These are phyloP conservation scores for Albatrellus ellisii DNA, from an alignment of 768 basidiomycete species.

Conservation along the genomic window DNA sequence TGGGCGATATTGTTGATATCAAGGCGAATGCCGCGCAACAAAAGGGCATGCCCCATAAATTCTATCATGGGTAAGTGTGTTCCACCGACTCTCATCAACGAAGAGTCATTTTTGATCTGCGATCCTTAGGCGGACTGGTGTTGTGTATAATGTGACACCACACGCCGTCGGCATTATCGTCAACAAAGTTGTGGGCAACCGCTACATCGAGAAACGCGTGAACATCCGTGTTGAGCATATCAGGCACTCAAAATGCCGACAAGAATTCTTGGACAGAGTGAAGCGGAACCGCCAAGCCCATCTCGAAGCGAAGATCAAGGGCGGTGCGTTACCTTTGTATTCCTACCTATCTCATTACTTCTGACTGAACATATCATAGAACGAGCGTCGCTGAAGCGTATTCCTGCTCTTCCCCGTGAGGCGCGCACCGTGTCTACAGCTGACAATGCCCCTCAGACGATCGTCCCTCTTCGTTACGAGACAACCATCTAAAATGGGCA, in stretches of 20 bases:
- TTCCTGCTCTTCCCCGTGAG: slow-evolving; percentile 72
- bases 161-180: slow-evolving; percentile 92
- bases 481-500: slow-evolving; percentile 66
- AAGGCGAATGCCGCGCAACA: slow-evolving; percentile 98
- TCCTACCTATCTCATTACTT: neutral
- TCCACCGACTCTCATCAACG: neutral
- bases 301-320: slow-evolving; percentile 79
- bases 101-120: neutral
- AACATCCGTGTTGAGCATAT: slow-evolving; percentile 96
- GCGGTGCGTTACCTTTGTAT: slow-evolving; percentile 41
- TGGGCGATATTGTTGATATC: slow-evolving; percentile 99
- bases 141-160: slow-evolving; percentile 96
- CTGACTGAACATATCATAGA: slow-evolving; percentile 28
- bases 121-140: slow-evolving; percentile 74
- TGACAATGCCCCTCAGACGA: slow-evolving; percentile 83
- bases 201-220: slow-evolving; percentile 98
- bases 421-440: slow-evolving; percentile 58
- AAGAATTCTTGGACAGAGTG: slow-evolving; percentile 95
- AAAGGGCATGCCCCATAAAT: slow-evolving; percentile 99
- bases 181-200: slow-evolving; percentile 97
- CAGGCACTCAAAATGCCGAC: slow-evolving; percentile 91
- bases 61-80: slow-evolving; percentile 79
- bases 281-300: slow-evolving; percentile 81
- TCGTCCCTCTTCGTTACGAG: slow-evolving; percentile 89
- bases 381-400: slow-evolving; percentile 74